These are phyloP conservation scores for Fusarium phyllophilum DNA, from an alignment of 2,329 filamentous ascomycete genomes.

Conservation along the genomic window DNA sequence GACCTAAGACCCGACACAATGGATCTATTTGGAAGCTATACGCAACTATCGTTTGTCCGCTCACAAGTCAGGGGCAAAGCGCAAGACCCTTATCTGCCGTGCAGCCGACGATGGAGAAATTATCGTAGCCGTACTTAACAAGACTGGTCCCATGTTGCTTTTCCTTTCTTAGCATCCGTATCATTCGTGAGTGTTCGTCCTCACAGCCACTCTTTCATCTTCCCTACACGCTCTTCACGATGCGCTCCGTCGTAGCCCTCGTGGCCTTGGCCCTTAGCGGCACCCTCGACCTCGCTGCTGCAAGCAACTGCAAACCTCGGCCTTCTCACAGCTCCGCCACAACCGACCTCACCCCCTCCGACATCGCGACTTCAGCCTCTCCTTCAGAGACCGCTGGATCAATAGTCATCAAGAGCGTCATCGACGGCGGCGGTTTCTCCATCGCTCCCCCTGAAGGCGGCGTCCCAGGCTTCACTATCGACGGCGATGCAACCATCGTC, in stretches of 20 bases:
- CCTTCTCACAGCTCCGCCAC: not conserved
- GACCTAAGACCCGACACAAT: not conserved
- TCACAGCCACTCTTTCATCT: conserved; percentile 13
- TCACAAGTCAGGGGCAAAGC: not conserved
- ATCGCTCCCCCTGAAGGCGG: not conserved
- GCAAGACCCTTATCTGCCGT: not conserved
- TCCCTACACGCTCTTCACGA: not conserved
- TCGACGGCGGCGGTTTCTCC: not conserved
- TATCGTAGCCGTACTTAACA: not conserved
- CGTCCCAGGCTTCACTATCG: not conserved
- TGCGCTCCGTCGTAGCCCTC: not conserved
- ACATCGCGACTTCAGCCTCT: not conserved
- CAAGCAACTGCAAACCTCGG: not conserved
- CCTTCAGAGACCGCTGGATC: not conserved
- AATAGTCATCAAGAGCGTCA: not conserved
- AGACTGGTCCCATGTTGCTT: not conserved
- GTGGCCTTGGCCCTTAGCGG: not conserved
- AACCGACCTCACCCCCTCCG: not conserved
- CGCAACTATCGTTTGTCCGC: not conserved
- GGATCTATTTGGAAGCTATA: not conserved
- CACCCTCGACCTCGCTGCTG: not conserved
- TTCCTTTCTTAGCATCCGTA: not conserved
- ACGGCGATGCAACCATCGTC: not conserved
- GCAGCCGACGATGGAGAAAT: not conserved
- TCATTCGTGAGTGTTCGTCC: not conserved